These are phyloP conservation scores for Clarireedia hainanense DNA, from an alignment of 2,329 filamentous ascomycete genomes.

Conservation along the genomic window DNA sequence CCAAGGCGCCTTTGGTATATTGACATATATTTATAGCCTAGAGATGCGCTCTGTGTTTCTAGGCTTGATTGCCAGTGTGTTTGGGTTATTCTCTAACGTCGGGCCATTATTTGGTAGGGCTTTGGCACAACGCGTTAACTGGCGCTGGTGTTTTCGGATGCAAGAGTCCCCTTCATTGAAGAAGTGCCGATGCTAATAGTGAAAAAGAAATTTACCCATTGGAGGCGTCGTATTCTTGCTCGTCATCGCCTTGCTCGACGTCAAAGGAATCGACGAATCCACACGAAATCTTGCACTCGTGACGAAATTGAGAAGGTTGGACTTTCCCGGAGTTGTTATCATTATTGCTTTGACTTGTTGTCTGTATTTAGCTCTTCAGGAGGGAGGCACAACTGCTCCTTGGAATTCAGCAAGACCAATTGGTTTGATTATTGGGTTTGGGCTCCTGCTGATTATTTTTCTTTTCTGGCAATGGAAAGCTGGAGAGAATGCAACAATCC, in stretches of 20 bases:
- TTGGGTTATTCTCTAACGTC: conserved; percentile 54
- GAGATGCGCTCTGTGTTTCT: conserved; percentile 38
- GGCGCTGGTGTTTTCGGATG: conserved; percentile 42
- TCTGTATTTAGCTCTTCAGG: conserved; percentile 30
- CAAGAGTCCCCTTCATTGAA: conserved; percentile 24
- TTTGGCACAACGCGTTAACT: conserved; percentile 50
- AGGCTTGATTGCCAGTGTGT: conserved; percentile 56
- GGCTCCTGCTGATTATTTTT: background rate
- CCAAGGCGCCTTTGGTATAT: conserved; percentile 34
- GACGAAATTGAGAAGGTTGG: background rate
- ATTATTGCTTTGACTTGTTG: conserved; percentile 26
- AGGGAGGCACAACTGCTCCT: conserved; percentile 26
- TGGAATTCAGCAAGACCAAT: conserved; percentile 27
- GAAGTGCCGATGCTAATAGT: conserved; percentile 5
- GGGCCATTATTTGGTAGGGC: conserved; percentile 57
- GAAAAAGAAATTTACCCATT: conserved; percentile 31
- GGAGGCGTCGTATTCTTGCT: conserved; percentile 8
- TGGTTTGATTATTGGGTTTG: conserved; percentile 13
- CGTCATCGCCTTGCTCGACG: conserved; percentile 5
- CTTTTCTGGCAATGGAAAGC: background rate
- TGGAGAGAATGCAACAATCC: background rate
- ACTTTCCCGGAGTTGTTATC: conserved; percentile 21
- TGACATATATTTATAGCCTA: conserved; percentile 28
- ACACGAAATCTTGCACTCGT: background rate
- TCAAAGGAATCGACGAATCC: background rate